Conservation (phyloP, 208 protist species). For the Acanthamoeba polyphaga region DNA sequence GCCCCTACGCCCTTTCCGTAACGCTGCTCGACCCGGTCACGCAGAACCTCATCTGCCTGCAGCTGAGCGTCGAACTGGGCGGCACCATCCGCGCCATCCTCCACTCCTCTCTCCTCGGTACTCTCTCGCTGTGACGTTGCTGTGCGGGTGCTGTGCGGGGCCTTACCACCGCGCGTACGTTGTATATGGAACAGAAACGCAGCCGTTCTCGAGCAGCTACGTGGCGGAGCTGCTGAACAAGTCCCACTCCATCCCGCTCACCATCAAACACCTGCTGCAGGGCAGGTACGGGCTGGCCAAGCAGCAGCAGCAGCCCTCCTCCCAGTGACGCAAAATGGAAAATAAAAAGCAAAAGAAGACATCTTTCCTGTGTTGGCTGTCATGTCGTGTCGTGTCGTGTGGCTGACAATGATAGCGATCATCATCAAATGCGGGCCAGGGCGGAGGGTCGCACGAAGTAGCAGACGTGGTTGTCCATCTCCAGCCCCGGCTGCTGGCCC, state of each 20-base stretch:
- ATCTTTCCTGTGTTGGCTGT: not conserved
- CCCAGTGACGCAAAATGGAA: too few species aligned
- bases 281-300: constrained; percentile 4
- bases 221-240: not conserved
- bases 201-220: constrained; percentile 14
- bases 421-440: not conserved
- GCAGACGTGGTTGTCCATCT: not conserved
- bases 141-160: too few species aligned
- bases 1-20: not conserved
- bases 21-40: constrained; percentile 25
- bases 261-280: constrained; percentile 14
- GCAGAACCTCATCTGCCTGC: constrained; percentile 12
- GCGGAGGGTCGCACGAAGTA: not conserved
- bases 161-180: not conserved
- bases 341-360: not conserved
- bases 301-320: not conserved
- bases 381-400: too few species aligned
- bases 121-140: not conserved
- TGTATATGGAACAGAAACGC: not conserved
- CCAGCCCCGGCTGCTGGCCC: too few species aligned
- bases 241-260: constrained; percentile 15
- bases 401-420: not conserved
- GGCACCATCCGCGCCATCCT: not conserved
- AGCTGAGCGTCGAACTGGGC: constrained; percentile 10
- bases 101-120: not conserved